Evolutionary conservation across 2,329 filamentous ascomycete genomes (phyloP).

Genomic region (Xylaria sp.): DNA sequence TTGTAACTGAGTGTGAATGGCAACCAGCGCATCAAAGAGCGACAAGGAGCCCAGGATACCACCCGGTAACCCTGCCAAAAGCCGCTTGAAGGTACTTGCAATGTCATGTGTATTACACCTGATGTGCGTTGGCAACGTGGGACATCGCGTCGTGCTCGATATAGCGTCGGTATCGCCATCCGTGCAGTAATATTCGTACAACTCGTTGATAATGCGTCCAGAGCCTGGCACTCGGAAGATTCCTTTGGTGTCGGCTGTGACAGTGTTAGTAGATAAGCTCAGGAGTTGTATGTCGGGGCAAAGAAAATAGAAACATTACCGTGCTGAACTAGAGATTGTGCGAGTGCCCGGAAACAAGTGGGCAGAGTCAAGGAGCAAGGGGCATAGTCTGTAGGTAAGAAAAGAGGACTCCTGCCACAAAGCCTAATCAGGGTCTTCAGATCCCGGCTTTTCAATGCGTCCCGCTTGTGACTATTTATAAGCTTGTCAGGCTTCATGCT

Average conservation of each 20-base stretch:
- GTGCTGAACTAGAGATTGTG: conserved; percentile 71
- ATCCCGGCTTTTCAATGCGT: conserved; percentile 61
- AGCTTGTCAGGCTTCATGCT: conserved; percentile 50
- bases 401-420: conserved; percentile 71
- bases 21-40: conserved; percentile 71
- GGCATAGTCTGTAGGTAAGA: conserved; percentile 69
- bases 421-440: conserved; percentile 70
- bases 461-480: conserved; percentile 55
- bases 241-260: conserved; percentile 61
- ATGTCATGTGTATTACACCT: conserved; percentile 71
- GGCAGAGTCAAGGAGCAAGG: conserved; percentile 68
- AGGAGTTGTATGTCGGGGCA: background rate
- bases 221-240: conserved; percentile 74
- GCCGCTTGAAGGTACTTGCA: conserved; percentile 73
- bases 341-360: conserved; percentile 73
- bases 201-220: conserved; percentile 62
- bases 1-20: conserved; percentile 67
- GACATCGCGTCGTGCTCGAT: conserved; percentile 67
- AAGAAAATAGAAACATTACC: conserved; percentile 51
- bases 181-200: conserved; percentile 73
- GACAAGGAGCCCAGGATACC: conserved; percentile 72
- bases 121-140: conserved; percentile 70
- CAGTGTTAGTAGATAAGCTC: conserved; percentile 34
- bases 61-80: conserved; percentile 71
- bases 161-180: conserved; percentile 62